These are phyloP conservation scores for Solioccasus polychromus DNA, from an alignment of 768 basidiomycete species.

Conservation along the genomic window DNA sequence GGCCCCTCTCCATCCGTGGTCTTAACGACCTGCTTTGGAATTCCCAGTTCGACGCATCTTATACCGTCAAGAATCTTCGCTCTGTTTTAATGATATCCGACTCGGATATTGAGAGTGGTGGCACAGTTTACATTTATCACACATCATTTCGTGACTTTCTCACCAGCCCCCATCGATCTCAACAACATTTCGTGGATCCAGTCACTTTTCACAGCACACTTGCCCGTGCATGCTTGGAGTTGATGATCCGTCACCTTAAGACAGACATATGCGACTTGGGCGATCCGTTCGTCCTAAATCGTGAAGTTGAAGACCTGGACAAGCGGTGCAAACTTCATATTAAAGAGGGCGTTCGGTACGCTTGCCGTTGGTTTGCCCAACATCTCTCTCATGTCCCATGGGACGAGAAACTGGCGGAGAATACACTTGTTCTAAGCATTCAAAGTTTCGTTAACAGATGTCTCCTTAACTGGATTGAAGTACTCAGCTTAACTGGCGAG, in stretches of 20 bases:
- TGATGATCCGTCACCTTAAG: conserved; percentile 15
- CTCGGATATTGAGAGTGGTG: conserved; percentile 2
- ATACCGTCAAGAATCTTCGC: conserved; percentile 10
- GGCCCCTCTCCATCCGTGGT: conserved; percentile 12
- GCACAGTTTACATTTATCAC: conserved; percentile 17
- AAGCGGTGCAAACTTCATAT: conserved; percentile 11
- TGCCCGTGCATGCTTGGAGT: conserved; percentile 13
- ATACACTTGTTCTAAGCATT: conserved; percentile 5
- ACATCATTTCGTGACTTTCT: conserved; percentile 24
- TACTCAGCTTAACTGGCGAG: conserved; percentile 17
- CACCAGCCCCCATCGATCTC: conserved; percentile 12
- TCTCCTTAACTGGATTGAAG: conserved; percentile 19
- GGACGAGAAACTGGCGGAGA: conserved; percentile 1
- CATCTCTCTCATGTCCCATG: conserved; percentile 14
- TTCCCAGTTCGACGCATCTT: conserved; percentile 4
- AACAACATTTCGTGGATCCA: conserved; percentile 13
- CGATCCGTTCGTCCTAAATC: conserved; percentile 11
- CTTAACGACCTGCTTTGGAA: conserved; percentile 11
- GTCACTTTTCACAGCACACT: conserved; percentile 10
- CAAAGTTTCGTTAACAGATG: conserved; percentile 8
- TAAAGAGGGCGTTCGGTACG: conserved; percentile 15
- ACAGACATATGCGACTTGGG: conserved; percentile 13
- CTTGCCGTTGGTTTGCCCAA: conserved; percentile 20
- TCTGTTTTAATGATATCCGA: conserved; percentile 15
- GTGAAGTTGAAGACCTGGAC: conserved; percentile 12